Evolutionary conservation across 129 eudicot genomes (phyloP).

Genomic region (Escallonia rubra): DNA sequence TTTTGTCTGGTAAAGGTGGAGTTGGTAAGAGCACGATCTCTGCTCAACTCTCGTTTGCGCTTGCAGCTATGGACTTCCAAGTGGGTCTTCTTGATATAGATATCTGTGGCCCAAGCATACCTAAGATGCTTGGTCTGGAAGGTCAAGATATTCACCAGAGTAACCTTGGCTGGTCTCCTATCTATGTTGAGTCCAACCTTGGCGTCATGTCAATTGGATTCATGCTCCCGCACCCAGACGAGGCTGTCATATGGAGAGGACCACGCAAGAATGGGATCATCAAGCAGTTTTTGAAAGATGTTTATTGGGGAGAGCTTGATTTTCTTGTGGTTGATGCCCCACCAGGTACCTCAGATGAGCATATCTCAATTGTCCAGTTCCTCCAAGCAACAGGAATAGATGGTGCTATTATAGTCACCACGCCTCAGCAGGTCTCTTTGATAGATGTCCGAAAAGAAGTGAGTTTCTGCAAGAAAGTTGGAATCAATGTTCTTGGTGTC

Average conservation of each 20-base stretch:
- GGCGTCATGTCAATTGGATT: slow-evolving; percentile 97
- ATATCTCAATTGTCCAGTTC: slow-evolving; percentile 77
- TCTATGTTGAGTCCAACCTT: slow-evolving; percentile 80
- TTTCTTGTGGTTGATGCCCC: slow-evolving; percentile 90
- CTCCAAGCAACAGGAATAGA: slow-evolving; percentile 83
- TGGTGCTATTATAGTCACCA: slow-evolving; percentile 87
- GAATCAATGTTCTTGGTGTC: slow-evolving; percentile 69
- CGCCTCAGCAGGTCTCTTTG: slow-evolving; percentile 91
- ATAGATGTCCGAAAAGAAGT: slow-evolving; percentile 88
- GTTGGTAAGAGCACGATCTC: slow-evolving; percentile 98
- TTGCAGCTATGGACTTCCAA: slow-evolving; percentile 81
- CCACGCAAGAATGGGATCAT: slow-evolving; percentile 87
- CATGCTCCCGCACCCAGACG: slow-evolving; percentile 95
- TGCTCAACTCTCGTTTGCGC: slow-evolving; percentile 81
- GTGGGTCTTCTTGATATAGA: slow-evolving; percentile 91
- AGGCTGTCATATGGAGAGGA: slow-evolving; percentile 90
- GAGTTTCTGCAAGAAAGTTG: slow-evolving; percentile 85
- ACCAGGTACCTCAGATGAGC: slow-evolving; percentile 97
- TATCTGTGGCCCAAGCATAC: slow-evolving; percentile 95
- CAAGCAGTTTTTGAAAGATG: slow-evolving; percentile 80
- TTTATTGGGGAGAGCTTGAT: slow-evolving; percentile 92
- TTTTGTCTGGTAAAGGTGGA: slow-evolving; percentile 89
- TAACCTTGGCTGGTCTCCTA: slow-evolving; percentile 92
- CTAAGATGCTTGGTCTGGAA: slow-evolving; percentile 93
- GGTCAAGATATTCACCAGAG: slow-evolving; percentile 91